These are phyloP conservation scores for Apiospora malaysiana DNA, from an alignment of 2,329 filamentous ascomycete genomes.

Conservation along the genomic window DNA sequence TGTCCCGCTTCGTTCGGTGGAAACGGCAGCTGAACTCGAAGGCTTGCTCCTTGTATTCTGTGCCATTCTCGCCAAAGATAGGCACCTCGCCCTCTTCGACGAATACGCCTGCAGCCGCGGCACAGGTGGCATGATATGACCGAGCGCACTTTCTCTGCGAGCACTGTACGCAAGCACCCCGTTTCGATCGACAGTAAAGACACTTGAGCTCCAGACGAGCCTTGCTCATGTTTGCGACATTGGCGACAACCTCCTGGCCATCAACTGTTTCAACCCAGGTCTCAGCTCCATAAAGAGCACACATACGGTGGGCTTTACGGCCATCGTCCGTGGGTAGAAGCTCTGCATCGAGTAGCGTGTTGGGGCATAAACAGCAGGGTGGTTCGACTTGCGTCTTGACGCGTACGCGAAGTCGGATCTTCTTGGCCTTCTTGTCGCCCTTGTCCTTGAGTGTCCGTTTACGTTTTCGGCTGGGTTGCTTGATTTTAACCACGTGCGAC, in stretches of 20 bases:
- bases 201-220: constrained; percentile 91
- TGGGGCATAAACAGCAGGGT: constrained; percentile 91
- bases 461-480: constrained; percentile 67
- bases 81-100: constrained; percentile 87
- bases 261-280: constrained; percentile 80
- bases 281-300: constrained; percentile 89
- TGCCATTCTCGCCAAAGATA: constrained; percentile 87
- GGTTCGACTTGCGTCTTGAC: constrained; percentile 74
- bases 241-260: constrained; percentile 75
- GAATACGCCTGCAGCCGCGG: constrained; percentile 88
- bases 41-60: constrained; percentile 88
- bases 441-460: constrained; percentile 58
- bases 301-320: constrained; percentile 84
- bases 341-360: constrained; percentile 81
- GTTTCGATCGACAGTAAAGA: constrained; percentile 91
- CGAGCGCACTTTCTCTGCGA: constrained; percentile 92
- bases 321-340: constrained; percentile 89
- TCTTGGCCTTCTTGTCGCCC: constrained; percentile 71
- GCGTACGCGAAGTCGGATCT: constrained; percentile 75
- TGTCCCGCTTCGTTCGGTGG: constrained; percentile 86
- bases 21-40: constrained; percentile 96
- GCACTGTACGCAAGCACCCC: constrained; percentile 96
- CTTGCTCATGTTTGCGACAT: constrained; percentile 82
- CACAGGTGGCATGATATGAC: constrained; percentile 94
- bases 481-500: constrained; percentile 71